These are phyloP conservation scores for Pseudophaeomoniella oleicola DNA, from an alignment of 2,329 filamentous ascomycete species.

Conservation along the genomic window DNA sequence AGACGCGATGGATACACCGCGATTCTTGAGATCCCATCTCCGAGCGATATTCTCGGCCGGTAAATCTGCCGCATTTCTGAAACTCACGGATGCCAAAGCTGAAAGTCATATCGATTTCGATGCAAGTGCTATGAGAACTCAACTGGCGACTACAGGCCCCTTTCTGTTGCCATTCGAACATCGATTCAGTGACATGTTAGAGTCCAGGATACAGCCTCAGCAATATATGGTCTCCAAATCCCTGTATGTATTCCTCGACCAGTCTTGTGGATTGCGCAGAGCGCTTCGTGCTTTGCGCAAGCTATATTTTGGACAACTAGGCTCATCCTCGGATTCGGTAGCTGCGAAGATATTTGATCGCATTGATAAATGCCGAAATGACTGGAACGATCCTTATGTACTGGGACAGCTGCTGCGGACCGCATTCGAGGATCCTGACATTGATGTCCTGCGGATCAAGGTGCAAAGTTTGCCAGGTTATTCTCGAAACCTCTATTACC, in stretches of 20 bases:
- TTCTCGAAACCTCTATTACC: slow-evolving; percentile 28
- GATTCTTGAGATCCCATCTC: slow-evolving; percentile 56
- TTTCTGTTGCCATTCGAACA: neutral
- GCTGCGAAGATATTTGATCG: slow-evolving; percentile 58
- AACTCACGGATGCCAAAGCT: slow-evolving; percentile 35
- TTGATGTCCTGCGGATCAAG: slow-evolving; percentile 49
- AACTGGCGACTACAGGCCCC: neutral
- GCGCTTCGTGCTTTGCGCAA: slow-evolving; percentile 53
- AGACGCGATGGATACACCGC: slow-evolving; percentile 50
- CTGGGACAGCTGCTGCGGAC: slow-evolving; percentile 65
- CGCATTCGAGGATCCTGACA: slow-evolving; percentile 40
- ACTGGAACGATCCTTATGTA: slow-evolving; percentile 70
- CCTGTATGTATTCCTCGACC: slow-evolving; percentile 48
- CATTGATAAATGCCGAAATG: slow-evolving; percentile 44
- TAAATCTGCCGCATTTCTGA: slow-evolving; percentile 77
- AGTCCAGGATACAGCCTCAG: neutral
- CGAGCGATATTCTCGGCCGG: slow-evolving; percentile 70
- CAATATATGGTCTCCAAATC: slow-evolving; percentile 37
- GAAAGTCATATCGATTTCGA: neutral
- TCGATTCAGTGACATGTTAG: neutral
- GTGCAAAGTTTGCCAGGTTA: slow-evolving; percentile 34
- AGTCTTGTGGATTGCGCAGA: slow-evolving; percentile 50
- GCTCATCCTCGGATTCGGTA: slow-evolving; percentile 51
- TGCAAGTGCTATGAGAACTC: neutral
- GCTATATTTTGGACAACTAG: slow-evolving; percentile 66